Base-by-base conservation (phyloP, 2,329 filamentous ascomycete species). In the Colletotrichum sp. region DNA sequence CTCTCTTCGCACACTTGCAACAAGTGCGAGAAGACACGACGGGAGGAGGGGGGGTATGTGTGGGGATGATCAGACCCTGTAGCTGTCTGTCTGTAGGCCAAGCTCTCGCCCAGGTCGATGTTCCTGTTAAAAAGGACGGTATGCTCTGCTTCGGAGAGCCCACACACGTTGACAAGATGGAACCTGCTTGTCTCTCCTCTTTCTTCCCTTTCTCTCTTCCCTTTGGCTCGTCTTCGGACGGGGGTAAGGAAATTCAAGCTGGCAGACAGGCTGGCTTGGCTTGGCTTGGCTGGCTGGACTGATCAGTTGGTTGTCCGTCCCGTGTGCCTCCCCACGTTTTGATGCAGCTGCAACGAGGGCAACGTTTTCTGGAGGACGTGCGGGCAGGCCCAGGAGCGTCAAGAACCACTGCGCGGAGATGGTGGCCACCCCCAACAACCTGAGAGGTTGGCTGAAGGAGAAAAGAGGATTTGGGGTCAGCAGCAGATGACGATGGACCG, bases 61-160 rank as follows among this genome's bases (percentile, higher is more conserved):
- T 63, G 61, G 61, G 61, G 61, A 63, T 28, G 32, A 52, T 52
- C 43, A 52, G 43, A 24, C 61, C 61, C 55, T 69, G 56, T 69
- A 43, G 32, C 24, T n/a, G 16, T 7, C 58, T 3, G 30, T 34
- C 63, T 73, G 63, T 58, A 64, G 32, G 63, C 73, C 69, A 69
- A 75, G 73, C 73, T 69, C 14, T 69, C 18, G 30, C 48, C 38
- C 69, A 38, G 61, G 72, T 73, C 63, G 69, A 61, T 69, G 38
- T 73, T 73, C 73, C 58, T 75, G 63, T 75, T 73, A 55, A 75
- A 73, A 75, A 75, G 73, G 73, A 55, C 69, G 70, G 63, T 63
- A 73, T 73, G 69, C 24, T 75, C 73, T 73, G 63, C 69, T 73
- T 63, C 69, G 48, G 30, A 26, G 14, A 32, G 63, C 48, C 43